Percentiles rank a stretch among this genome's conserved stretches.
These are phyloP conservation scores for Pholiota molesta DNA, from an alignment of 768 basidiomycete species.

Conservation along the genomic window DNA sequence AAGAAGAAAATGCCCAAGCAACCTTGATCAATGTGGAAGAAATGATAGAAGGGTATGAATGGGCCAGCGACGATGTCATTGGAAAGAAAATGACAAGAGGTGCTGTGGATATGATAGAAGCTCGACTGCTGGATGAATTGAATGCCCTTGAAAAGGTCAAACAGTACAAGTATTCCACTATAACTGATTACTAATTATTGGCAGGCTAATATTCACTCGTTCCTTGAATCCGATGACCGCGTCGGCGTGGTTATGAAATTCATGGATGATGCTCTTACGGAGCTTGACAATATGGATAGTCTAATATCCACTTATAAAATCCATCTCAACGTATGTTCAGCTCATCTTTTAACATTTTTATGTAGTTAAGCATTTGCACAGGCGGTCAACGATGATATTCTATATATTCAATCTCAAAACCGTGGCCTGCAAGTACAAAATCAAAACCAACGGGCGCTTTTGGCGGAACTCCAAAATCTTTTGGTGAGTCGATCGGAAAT, in stretches of 20 bases:
- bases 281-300: constrained; percentile 89
- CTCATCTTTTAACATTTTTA: background rate
- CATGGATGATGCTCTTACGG: constrained; percentile 86
- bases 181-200: constrained; percentile 11
- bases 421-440: constrained; percentile 97
- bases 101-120: constrained; percentile 91
- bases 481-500: constrained; percentile 50
- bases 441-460: constrained; percentile 87
- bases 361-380: constrained; percentile 32
- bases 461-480: constrained; percentile 86
- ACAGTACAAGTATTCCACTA: constrained; percentile 4
- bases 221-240: constrained; percentile 94
- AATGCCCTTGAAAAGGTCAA: constrained; percentile 90
- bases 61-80: constrained; percentile 83
- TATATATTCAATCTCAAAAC: constrained; percentile 94
- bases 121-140: constrained; percentile 85
- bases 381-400: constrained; percentile 95
- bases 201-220: constrained; percentile 96
- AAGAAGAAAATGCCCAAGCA: constrained; percentile 77
- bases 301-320: constrained; percentile 94
- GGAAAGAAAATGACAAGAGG: constrained; percentile 65
- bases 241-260: constrained; percentile 83
- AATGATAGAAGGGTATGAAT: constrained; percentile 98
- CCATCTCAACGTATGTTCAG: constrained; percentile 80
- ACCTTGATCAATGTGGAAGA: constrained; percentile 94